Conservation (phyloP, 305 asterid species). For the Petunia hybrid region DNA sequence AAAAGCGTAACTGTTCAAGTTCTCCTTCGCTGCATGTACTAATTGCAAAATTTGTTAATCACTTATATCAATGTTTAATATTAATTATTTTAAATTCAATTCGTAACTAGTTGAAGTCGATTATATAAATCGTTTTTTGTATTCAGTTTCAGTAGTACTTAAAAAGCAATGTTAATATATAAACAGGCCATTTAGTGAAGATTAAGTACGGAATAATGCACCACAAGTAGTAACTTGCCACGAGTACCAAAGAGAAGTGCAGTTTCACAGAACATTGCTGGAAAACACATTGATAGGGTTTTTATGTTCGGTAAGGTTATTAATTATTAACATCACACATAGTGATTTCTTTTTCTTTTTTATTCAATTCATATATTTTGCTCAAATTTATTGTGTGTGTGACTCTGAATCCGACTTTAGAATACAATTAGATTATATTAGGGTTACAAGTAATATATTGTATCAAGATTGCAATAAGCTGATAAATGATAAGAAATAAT, state of each 20-base stretch:
- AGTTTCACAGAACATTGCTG: conserved; percentile 88
- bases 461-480: too few relatives aligned
- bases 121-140: too few relatives aligned
- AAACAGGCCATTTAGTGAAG: conserved; percentile 86
- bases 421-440: too few relatives aligned
- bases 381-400: background rate
- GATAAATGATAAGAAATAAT: too few relatives aligned
- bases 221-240: conserved; percentile 93
- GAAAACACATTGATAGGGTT: conserved; percentile 87
- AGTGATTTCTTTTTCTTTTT: background rate
- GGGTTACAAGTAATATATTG: too few relatives aligned
- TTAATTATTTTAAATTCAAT: background rate
- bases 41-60: background rate
- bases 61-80: background rate
- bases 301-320: conserved; percentile 92
- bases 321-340: background rate
- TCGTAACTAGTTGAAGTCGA: background rate
- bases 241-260: conserved; percentile 88
- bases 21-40: conserved; percentile 91
- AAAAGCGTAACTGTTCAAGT: conserved; percentile 91
- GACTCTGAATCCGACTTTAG: too few relatives aligned
- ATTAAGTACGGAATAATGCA: conserved; percentile 86
- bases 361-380: background rate
- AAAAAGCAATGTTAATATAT: background rate
- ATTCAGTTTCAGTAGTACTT: too few relatives aligned